phyloP scores from a whole-genome alignment of 2,329 filamentous ascomycete species.

The Nigrospora oryzae region DNA sequence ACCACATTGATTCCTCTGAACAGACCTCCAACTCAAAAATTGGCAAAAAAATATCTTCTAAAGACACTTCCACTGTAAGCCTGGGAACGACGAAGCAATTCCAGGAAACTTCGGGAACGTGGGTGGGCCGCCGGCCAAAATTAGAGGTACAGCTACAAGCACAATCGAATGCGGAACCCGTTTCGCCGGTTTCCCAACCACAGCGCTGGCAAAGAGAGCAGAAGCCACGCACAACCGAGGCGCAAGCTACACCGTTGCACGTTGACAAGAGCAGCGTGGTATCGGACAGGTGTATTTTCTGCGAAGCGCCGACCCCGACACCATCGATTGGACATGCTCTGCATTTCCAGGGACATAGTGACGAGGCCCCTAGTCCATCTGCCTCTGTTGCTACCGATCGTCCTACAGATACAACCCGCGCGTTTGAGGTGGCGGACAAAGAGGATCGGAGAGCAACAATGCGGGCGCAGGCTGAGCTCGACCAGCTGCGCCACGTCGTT shows the following conservation, averaged over 20 bases:
- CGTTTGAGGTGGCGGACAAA: not conserved
- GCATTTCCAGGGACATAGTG: not conserved
- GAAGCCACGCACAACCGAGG: no score
- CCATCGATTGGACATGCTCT: not conserved
- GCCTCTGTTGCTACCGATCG: no score
- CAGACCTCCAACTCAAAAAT: not conserved
- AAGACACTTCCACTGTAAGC: no score
- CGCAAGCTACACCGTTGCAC: no score
- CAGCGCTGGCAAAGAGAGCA: no score
- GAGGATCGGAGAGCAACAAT: constrained; percentile 4
- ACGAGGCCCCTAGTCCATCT: not conserved
- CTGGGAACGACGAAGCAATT: no score
- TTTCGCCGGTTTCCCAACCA: no score
- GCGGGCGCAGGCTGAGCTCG: constrained; percentile 4
- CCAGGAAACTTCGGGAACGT: not conserved
- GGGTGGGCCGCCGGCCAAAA: not conserved
- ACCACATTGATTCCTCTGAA: not conserved
- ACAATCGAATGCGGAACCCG: no score
- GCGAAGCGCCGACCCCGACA: not conserved
- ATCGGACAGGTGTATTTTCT: not conserved
- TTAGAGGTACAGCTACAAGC: not conserved
- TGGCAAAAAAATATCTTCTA: no score
- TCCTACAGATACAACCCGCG: no score
- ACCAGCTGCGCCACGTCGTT: not conserved
- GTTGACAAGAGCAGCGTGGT: not conserved